Percentiles rank a stretch among this genome's conserved stretches.
These are phyloP conservation scores for Entrophospora sp. DNA, from an alignment of 192 early-diverging fungal genomes.

Conservation along the genomic window DNA sequence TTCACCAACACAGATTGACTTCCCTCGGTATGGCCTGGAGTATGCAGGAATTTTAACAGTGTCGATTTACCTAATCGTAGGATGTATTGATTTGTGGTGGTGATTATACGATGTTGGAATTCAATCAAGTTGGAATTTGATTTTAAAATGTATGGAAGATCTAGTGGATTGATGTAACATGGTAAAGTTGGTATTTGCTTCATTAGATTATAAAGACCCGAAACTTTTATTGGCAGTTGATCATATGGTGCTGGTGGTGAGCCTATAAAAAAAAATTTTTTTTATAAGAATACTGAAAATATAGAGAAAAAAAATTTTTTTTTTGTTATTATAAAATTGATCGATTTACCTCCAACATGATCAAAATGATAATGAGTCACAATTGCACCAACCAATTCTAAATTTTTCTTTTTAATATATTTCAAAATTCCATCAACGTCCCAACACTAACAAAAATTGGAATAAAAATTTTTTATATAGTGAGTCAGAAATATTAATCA, in stretches of 20 bases:
- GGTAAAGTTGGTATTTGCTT: conserved; percentile 63
- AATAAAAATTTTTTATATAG: conserved; percentile 40
- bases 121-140: conserved; percentile 57
- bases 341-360: conserved; percentile 64
- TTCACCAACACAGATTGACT: conserved; percentile 79
- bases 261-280: conserved; percentile 3
- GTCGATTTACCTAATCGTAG: conserved; percentile 44
- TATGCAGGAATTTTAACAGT: conserved; percentile 69
- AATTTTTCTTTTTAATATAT: conserved; percentile 44
- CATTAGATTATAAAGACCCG: conserved; percentile 66
- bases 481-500: neutral
- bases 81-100: conserved; percentile 50
- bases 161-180: conserved; percentile 65
- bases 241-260: conserved; percentile 79
- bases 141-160: conserved; percentile 58
- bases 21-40: conserved; percentile 89
- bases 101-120: conserved; percentile 35
- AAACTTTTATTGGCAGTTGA: conserved; percentile 65
- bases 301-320: neutral
- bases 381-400: conserved; percentile 62
- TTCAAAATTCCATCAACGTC: conserved; percentile 77
- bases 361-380: conserved; percentile 86
- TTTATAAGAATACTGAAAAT: too few relatives aligned
- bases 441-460: conserved; percentile 60
- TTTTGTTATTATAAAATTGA: neutral